phyloP scores from a whole-genome alignment of 1,284 basidiomycete species.

The Tilletia setariae region DNA sequence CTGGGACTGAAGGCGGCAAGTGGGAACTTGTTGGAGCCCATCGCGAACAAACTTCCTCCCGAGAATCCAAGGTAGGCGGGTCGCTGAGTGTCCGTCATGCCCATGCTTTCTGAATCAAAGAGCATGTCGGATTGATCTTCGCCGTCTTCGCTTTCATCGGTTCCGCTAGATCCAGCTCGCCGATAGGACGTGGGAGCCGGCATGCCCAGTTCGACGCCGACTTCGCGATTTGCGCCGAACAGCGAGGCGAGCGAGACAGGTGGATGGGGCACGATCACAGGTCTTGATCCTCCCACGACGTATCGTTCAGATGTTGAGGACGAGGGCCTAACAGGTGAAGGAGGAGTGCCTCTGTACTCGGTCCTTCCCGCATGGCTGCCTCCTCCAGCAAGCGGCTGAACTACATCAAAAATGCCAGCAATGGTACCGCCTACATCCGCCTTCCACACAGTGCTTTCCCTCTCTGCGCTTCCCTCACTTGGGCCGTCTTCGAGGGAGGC shows the following conservation, averaged over 20 bases:
- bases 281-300: conserved; percentile 15
- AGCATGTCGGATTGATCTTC: background rate
- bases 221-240: background rate
- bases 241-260: conserved; percentile 23
- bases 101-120: conserved; percentile 11
- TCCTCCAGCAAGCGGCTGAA: conserved; percentile 26
- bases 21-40: conserved; percentile 40
- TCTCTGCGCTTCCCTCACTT: background rate
- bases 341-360: background rate
- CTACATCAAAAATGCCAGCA: conserved; percentile 43
- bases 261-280: conserved; percentile 39
- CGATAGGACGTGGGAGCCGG: background rate
- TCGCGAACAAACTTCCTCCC: conserved; percentile 42
- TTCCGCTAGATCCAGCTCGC: background rate
- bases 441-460: conserved; percentile 31
- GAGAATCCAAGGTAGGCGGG: conserved; percentile 44
- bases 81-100: conserved; percentile 10
- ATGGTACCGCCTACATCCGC: conserved; percentile 32
- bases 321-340: background rate
- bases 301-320: background rate
- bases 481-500: background rate
- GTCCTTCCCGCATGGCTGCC: background rate
- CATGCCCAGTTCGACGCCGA: background rate
- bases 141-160: background rate
- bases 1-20: conserved; percentile 35